phyloP scores from a whole-genome alignment of 352 stramenopile genomes.

The Phytophthora ohioensis region DNA sequence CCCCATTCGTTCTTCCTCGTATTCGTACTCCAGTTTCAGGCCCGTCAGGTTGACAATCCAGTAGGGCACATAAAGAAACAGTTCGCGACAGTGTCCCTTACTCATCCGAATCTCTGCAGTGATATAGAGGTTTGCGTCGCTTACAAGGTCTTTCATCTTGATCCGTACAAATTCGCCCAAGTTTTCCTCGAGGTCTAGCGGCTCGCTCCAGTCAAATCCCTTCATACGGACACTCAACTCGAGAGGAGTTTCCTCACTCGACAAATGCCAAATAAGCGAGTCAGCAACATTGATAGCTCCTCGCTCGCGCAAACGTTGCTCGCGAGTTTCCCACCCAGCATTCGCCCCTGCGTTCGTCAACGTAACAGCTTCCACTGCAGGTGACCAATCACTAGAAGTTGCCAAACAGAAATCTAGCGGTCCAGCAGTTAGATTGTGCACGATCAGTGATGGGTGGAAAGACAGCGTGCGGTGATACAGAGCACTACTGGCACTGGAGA shows the following conservation, averaged over 20 bases:
- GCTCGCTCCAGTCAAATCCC: slow-evolving; percentile 89
- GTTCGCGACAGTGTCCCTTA: slow-evolving; percentile 66
- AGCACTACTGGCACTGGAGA: slow-evolving; percentile 62
- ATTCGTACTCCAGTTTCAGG: slow-evolving; percentile 86
- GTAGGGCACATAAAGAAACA: slow-evolving; percentile 89
- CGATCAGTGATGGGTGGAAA: slow-evolving; percentile 81
- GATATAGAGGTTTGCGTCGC: slow-evolving; percentile 74
- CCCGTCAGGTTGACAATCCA: slow-evolving; percentile 91
- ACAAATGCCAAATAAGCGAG: slow-evolving; percentile 87
- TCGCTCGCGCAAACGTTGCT: slow-evolving; percentile 81
- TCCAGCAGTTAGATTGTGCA: slow-evolving; percentile 82
- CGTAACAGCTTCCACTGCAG: slow-evolving; percentile 49
- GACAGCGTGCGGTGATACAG: slow-evolving; percentile 80
- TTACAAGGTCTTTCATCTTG: slow-evolving; percentile 84
- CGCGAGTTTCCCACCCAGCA: slow-evolving; percentile 75
- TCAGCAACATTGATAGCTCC: slow-evolving; percentile 83
- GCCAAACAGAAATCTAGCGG: slow-evolving; percentile 78
- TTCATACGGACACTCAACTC: slow-evolving; percentile 85
- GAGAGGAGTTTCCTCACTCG: slow-evolving; percentile 77
- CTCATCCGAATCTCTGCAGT: slow-evolving; percentile 67
- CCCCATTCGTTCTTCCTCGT: slow-evolving; percentile 76
- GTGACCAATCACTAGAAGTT: slow-evolving; percentile 78
- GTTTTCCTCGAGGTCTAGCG: slow-evolving; percentile 60
- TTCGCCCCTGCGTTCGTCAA: slow-evolving; percentile 49
- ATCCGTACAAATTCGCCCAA: slow-evolving; percentile 69